phyloP scores from a whole-genome alignment of 768 basidiomycete genomes.

The Leccinellum rugosiceps region DNA sequence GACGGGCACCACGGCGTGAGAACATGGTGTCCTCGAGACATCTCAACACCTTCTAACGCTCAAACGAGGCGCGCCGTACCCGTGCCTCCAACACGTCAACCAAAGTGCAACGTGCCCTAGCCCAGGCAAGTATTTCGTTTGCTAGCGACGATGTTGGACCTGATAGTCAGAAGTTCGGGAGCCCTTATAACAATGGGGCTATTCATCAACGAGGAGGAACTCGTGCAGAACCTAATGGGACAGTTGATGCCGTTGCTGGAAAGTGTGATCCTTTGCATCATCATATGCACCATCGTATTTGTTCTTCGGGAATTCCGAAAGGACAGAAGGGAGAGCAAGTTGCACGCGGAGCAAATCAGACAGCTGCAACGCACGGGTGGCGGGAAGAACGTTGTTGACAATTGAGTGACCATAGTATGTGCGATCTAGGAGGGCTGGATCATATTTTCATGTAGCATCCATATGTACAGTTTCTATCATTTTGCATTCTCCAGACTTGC shows the following conservation, averaged over 20 bases:
- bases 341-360: slow-evolving; percentile 16
- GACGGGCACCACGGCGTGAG: neutral
- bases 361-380: neutral
- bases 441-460: neutral
- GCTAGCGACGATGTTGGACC: neutral
- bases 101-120: neutral
- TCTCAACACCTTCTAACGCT: neutral
- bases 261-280: slow-evolving; percentile 9
- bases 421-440: neutral
- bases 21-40: slow-evolving; percentile 5
- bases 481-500: neutral
- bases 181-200: slow-evolving; percentile 13
- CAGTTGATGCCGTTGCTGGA: neutral
- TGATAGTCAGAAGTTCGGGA: neutral
- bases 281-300: slow-evolving; percentile 16
- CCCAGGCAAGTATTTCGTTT: neutral
- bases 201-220: slow-evolving; percentile 15
- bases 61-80: neutral
- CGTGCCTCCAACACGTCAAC: neutral
- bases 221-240: slow-evolving; percentile 1
- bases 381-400: neutral
- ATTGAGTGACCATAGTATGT: neutral
- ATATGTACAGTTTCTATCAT: neutral
- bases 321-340: slow-evolving; percentile 18
- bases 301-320: slow-evolving; percentile 13